phyloP scores from a whole-genome alignment of 2,329 filamentous ascomycete genomes.

The Diplodia mutila region DNA sequence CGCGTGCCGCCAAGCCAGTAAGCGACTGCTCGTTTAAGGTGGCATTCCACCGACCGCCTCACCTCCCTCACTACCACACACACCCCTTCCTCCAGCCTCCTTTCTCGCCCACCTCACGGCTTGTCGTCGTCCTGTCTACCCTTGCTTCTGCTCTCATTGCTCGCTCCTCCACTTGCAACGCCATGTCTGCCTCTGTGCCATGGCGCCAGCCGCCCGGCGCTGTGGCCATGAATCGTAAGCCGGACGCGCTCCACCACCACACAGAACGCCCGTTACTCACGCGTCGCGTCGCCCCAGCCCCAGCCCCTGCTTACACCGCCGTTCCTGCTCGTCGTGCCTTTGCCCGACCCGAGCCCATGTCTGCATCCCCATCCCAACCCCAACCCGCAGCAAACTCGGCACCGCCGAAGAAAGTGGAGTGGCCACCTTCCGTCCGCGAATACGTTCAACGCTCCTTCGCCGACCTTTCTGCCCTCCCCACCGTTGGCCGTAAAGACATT shows the following conservation, averaged over 20 bases:
- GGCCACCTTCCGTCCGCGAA: conserved; percentile 78
- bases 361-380: conserved; percentile 30
- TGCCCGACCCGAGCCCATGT: conserved; percentile 30
- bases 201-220: conserved; percentile 23
- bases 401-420: conserved; percentile 67
- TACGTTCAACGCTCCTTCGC: conserved; percentile 92
- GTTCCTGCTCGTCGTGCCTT: conserved; percentile 51
- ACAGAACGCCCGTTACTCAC: neutral
- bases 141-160: conserved; percentile 20
- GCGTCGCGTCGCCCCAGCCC: neutral
- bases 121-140: neutral
- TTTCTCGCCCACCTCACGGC: neutral
- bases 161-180: neutral
- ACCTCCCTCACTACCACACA: conserved; percentile 7
- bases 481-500: conserved; percentile 65
- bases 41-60: conserved; percentile 22
- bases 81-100: neutral
- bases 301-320: conserved; percentile 30
- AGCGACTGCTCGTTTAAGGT: conserved; percentile 22
- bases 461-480: conserved; percentile 60
- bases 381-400: conserved; percentile 35
- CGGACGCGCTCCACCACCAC: neutral
- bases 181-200: conserved; percentile 25
- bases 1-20: conserved; percentile 13
- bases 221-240: conserved; percentile 24